These are phyloP conservation scores for Takakia lepidozioides DNA, from an alignment of 225 moss, liverwort and hornwort species.

Conservation along the genomic window DNA sequence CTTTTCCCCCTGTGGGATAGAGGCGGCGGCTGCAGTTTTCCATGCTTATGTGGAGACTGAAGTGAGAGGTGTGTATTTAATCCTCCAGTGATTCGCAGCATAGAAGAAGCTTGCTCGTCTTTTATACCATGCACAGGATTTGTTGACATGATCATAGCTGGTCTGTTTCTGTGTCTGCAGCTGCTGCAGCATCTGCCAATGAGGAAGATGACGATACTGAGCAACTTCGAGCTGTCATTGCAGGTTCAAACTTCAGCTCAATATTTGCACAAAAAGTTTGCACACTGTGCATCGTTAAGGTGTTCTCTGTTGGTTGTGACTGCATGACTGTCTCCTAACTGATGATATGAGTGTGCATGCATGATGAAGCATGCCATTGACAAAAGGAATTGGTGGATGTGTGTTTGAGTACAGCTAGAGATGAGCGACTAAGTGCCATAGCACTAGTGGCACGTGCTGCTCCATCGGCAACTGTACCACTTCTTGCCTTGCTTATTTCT, in stretches of 20 bases:
- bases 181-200: constrained; percentile 84
- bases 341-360: background rate
- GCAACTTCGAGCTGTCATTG: constrained; percentile 78
- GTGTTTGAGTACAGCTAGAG: constrained; percentile 77
- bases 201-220: constrained; percentile 85
- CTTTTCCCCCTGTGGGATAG: constrained; percentile 85
- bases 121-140: too few relatives aligned
- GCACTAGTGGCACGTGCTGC: constrained; percentile 95
- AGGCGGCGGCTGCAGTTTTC: constrained; percentile 96
- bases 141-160: too few relatives aligned
- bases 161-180: constrained; percentile 29
- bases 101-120: too few relatives aligned
- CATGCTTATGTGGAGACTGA: constrained; percentile 82
- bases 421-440: constrained; percentile 89
- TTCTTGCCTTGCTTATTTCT: constrained; percentile 73
- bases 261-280: constrained; percentile 1
- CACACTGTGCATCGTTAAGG: background rate
- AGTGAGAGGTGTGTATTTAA: constrained; percentile 57
- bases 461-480: constrained; percentile 78
- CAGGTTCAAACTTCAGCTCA: constrained; percentile 39
- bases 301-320: background rate
- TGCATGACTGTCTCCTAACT: background rate
- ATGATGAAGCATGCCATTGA: background rate
- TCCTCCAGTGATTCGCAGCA: too few relatives aligned
- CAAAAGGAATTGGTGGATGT: constrained; percentile 4